Evolutionary conservation across 2,329 filamentous ascomycete genomes (phyloP).

Genomic region (Periglandula ipomoeae): DNA sequence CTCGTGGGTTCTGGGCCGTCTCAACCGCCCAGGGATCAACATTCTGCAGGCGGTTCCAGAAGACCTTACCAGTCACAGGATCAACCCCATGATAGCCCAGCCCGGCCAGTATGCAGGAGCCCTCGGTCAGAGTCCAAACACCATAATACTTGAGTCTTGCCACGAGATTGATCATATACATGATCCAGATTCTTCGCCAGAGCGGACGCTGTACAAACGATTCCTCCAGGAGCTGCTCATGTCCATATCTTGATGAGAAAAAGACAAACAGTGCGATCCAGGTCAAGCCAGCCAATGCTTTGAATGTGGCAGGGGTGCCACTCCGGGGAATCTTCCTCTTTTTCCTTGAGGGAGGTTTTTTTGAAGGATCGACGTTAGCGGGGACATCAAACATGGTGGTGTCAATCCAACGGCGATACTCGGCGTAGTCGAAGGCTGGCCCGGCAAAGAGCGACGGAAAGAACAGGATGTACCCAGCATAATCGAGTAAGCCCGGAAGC

Average conservation of each 20-base stretch:
- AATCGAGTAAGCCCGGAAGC: slow-evolving; percentile 72
- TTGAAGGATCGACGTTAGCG: slow-evolving; percentile 69
- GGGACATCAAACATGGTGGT: slow-evolving; percentile 90
- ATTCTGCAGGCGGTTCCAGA: slow-evolving; percentile 83
- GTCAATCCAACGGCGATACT: slow-evolving; percentile 88
- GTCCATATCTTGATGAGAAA: slow-evolving; percentile 58
- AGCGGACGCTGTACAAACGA: slow-evolving; percentile 60
- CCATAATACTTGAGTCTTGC: slow-evolving; percentile 91
- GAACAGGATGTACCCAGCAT: slow-evolving; percentile 84
- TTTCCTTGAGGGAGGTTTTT: slow-evolving; percentile 77
- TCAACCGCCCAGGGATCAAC: slow-evolving; percentile 82
- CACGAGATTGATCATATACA: slow-evolving; percentile 78
- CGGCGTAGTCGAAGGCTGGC: slow-evolving; percentile 87
- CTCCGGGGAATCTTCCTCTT: slow-evolving; percentile 89
- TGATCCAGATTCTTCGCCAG: slow-evolving; percentile 61
- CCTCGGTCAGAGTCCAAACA: slow-evolving; percentile 88
- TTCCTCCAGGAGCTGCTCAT: slow-evolving; percentile 53
- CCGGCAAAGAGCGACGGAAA: slow-evolving; percentile 87
- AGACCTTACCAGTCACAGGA: slow-evolving; percentile 70
- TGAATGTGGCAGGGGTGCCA: slow-evolving; percentile 72
- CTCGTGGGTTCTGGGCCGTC: slow-evolving; percentile 84
- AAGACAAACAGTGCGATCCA: slow-evolving; percentile 77
- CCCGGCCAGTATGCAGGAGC: slow-evolving; percentile 85
- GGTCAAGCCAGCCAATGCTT: slow-evolving; percentile 60
- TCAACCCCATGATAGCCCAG: slow-evolving; percentile 93